Evolutionary conservation across 75 land plant genomes (phyloP).

Genomic region (Cryptomeria japonica): DNA sequence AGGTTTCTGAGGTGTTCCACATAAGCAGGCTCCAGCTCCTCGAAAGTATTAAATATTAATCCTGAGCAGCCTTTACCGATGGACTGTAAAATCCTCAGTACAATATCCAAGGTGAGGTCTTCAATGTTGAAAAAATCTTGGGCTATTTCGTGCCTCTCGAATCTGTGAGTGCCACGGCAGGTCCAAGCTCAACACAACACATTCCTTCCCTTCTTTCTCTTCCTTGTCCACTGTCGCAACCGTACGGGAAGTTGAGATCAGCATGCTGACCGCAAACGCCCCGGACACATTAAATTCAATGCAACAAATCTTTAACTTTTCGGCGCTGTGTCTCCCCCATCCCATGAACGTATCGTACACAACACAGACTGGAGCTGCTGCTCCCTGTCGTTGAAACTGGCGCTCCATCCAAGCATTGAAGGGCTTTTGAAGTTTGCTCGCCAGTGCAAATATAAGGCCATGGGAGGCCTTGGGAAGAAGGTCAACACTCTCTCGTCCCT

Average conservation of each 20-base stretch:
- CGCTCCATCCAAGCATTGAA: neutral
- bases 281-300: conserved; percentile 17
- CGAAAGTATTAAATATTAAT: conserved; percentile 15
- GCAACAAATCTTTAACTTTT: neutral
- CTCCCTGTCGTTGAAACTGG: neutral
- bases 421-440: conserved; percentile 1
- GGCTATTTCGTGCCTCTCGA: conserved; percentile 4
- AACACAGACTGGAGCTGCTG: conserved; percentile 10
- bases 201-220: neutral
- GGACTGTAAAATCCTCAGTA: neutral
- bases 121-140: neutral
- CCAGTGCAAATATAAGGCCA: neutral
- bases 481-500: conserved; percentile 9
- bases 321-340: conserved; percentile 16
- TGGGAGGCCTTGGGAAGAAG: neutral
- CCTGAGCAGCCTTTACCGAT: neutral
- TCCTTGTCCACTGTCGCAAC: too few relatives aligned
- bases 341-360: conserved; percentile 22
- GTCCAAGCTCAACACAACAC: neutral
- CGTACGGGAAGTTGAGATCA: neutral
- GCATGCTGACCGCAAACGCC: conserved; percentile 7
- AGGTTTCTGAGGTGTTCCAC: neutral
- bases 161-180: neutral
- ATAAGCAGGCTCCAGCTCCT: conserved; percentile 14
- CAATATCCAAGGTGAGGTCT: conserved; percentile 6